Base-by-base conservation (phyloP, 345 rosid species). In the Eucalyptus sp. region DNA sequence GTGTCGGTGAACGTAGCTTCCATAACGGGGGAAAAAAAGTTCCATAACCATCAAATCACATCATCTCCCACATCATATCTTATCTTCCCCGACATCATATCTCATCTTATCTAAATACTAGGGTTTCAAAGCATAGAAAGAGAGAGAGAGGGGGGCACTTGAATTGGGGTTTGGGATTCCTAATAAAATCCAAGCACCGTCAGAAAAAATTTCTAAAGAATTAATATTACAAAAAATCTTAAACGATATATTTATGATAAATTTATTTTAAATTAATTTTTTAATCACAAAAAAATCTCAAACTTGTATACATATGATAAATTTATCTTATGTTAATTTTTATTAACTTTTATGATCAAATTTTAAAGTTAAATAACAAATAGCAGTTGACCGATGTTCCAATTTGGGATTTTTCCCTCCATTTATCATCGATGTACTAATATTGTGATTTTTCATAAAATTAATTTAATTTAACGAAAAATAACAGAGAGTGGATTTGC, bases 331-430 rank as follows among this genome's bases (percentile, higher is more conserved):
- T 20, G 2, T 52, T 8, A 52, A 52, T 3, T 52, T 52, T 1
- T 52, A 20, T 52, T 52, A 52, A 7, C 25, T 52, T 52, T 52
- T 20, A 52, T 52, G 58, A 2, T 52, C 24, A 52, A 20, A 52
- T 20, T 20, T 52, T 52, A 52, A 52, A 52, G 58, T 52, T 52
- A 52, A 52, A 52, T 2, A 18, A 52, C 0, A 52, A 52, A 4
- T 18, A 4, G 5, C 1, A 2, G 0, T 18, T 52, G 2, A 52
- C 5, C 1, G 0, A 52, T 7, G 2, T 52, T 52, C 1, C 2
- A 8, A 2, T 52, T 52, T 20, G 10, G 1, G 10, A 52, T 52
- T 52, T 52, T 52, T 52, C 10, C 2, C 4, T 52, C 5, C 10
- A 52, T 52, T 52, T 52, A 25, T 52, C 10, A 52, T 3, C 1